Evolutionary conservation across 768 basidiomycete species (phyloP).

Genomic region (Baorangia bicolor): DNA sequence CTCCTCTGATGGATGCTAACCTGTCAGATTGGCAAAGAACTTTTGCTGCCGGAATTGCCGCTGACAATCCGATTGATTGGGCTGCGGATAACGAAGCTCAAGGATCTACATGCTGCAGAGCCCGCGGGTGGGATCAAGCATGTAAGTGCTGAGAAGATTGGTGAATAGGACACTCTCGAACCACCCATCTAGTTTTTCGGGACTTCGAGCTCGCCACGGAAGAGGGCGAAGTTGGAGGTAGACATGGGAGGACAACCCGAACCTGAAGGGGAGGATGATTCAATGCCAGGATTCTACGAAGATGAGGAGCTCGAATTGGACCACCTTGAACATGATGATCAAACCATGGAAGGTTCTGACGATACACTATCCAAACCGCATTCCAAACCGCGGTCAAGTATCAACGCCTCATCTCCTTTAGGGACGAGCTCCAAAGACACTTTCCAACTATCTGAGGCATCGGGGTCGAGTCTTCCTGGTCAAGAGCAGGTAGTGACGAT

Average conservation of each 20-base stretch:
- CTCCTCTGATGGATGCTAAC: slow-evolving; percentile 6
- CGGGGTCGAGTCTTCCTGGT: slow-evolving; percentile 16
- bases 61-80: slow-evolving; percentile 84
- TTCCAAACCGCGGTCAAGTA: slow-evolving; percentile 17
- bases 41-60: slow-evolving; percentile 79
- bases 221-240: slow-evolving; percentile 38
- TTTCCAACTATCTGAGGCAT: slow-evolving; percentile 11
- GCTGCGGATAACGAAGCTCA: slow-evolving; percentile 82
- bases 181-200: slow-evolving; percentile 55
- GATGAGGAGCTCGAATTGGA: slow-evolving; percentile 37
- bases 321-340: slow-evolving; percentile 7
- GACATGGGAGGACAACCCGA: slow-evolving; percentile 19
- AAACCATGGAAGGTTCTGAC: slow-evolving; percentile 6
- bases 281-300: slow-evolving; percentile 57
- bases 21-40: slow-evolving; percentile 70
- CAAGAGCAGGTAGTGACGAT: background rate
- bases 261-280: slow-evolving; percentile 26
- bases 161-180: background rate
- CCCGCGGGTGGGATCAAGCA: slow-evolving; percentile 64
- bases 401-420: background rate
- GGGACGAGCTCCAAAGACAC: background rate
- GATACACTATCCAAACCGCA: background rate
- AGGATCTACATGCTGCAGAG: slow-evolving; percentile 62
- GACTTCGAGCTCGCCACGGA: slow-evolving; percentile 35
- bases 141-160: slow-evolving; percentile 41